Evolutionary conservation across 352 stramenopile genomes (phyloP).

Genomic region (Pythium graminicola): DNA sequence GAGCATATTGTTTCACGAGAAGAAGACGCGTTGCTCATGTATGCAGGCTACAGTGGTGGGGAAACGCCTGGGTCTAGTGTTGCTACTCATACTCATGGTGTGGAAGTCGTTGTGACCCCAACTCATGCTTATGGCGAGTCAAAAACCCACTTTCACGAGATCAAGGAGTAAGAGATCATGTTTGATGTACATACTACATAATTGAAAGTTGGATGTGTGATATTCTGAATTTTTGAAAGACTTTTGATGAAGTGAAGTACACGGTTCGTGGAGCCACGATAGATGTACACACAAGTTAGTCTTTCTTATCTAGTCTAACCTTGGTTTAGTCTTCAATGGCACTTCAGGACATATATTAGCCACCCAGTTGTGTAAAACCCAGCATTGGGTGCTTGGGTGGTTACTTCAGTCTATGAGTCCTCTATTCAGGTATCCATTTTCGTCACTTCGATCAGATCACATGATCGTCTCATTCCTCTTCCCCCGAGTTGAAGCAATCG

Average conservation of each 20-base stretch:
- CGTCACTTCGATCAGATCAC: neutral
- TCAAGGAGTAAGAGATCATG: constrained; percentile 2
- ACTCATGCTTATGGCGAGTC: neutral
- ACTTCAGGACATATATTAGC: constrained; percentile 2
- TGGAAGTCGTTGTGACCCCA: constrained; percentile 5
- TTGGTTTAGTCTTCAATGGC: neutral
- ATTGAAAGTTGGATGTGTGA: no score
- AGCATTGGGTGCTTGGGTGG: neutral
- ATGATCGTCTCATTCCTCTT: neutral
- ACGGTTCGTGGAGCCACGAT: no score
- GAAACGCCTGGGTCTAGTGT: constrained; percentile 11
- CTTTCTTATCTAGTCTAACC: no score
- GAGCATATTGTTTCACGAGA: constrained; percentile 67
- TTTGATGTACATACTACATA: no score
- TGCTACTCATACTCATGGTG: neutral
- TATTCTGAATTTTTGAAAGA: no score
- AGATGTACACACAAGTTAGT: no score
- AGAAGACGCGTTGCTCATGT: constrained; percentile 41
- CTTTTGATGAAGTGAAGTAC: no score
- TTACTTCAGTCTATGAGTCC: neutral
- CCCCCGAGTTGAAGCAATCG: constrained; percentile 6
- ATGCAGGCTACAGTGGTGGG: constrained; percentile 17
- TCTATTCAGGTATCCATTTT: constrained; percentile 4
- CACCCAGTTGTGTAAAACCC: neutral
- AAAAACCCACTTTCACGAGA: constrained; percentile 3